Evolutionary conservation across 78 protist species (phyloP).

Genomic region (Monosiga brevicollis): DNA sequence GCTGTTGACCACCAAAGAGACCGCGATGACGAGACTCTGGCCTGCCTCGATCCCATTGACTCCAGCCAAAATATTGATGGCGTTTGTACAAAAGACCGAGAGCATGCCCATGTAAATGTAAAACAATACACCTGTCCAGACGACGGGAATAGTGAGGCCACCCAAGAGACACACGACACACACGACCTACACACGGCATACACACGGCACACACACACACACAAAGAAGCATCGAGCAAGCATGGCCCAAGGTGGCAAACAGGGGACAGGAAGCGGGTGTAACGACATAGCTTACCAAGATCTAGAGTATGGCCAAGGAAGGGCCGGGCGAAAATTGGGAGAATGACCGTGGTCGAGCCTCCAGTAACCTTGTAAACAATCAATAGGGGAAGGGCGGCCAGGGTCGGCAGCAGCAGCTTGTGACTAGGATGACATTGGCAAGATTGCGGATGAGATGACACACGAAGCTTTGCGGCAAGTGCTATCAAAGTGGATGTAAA

Average conservation of each 20-base stretch:
- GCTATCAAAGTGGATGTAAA: too few relatives aligned
- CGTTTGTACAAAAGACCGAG: slow-evolving; percentile 86
- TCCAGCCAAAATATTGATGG: slow-evolving; percentile 95
- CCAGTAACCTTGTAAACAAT: slow-evolving; percentile 58
- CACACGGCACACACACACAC: too few relatives aligned
- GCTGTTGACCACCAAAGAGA: slow-evolving; percentile 48
- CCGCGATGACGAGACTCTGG: slow-evolving; percentile 61
- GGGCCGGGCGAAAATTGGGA: too few relatives aligned
- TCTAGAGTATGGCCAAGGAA: not conserved
- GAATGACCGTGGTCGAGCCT: slow-evolving; percentile 58
- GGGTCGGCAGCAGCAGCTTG: slow-evolving; percentile 79
- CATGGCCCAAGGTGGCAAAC: not conserved
- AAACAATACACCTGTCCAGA: slow-evolving; percentile 69
- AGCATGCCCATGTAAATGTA: slow-evolving; percentile 67
- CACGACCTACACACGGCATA: too few relatives aligned
- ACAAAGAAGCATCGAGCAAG: slow-evolving; percentile 3
- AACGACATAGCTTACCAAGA: not conserved
- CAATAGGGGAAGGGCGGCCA: slow-evolving; percentile 91
- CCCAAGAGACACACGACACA: too few relatives aligned
- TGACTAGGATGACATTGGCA: too few relatives aligned
- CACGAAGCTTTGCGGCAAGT: too few relatives aligned
- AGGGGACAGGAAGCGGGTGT: too few relatives aligned
- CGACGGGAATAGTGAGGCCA: slow-evolving; percentile 5
- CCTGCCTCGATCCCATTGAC: slow-evolving; percentile 89
- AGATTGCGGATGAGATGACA: too few relatives aligned